Percentiles rank a stretch among this genome's conserved stretches.
Evolutionary conservation across 208 protist genomes (phyloP).

Genomic region (Leishmania martiniquensis): DNA sequence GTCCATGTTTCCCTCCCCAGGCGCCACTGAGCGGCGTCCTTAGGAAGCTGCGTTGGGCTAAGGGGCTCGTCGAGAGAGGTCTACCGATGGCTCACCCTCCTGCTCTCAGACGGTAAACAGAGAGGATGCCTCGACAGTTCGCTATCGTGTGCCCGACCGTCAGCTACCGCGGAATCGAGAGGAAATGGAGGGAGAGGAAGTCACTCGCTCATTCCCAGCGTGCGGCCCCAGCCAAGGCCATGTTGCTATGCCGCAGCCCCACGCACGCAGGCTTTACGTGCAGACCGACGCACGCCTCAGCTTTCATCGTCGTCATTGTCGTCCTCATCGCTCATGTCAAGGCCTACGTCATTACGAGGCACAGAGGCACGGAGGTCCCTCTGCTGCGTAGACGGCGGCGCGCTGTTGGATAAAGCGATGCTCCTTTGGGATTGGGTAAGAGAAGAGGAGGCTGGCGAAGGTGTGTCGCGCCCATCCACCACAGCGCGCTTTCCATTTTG

Average conservation of each 20-base stretch:
- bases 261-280: not conserved
- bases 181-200: too few species aligned
- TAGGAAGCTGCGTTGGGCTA: too few species aligned
- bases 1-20: not conserved
- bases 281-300: not conserved
- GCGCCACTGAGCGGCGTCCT: too few species aligned
- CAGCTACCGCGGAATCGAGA: too few species aligned
- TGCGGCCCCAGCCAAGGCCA: not conserved
- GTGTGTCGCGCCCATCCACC: not conserved
- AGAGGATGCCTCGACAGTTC: not conserved
- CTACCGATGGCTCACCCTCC: not conserved
- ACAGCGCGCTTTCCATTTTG: slow-evolving; percentile 5
- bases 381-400: not conserved
- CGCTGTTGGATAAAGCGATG: not conserved
- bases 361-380: not conserved
- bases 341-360: not conserved
- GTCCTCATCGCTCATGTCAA: slow-evolving; percentile 23
- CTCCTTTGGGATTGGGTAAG: not conserved
- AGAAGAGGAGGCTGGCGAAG: not conserved
- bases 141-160: not conserved
- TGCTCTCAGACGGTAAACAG: not conserved
- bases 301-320: slow-evolving; percentile 3
- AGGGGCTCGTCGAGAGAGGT: not conserved
- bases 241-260: not conserved
- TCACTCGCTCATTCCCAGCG: not conserved